Evolutionary conservation across 2,329 filamentous ascomycete species (phyloP), one percentile per base, ranked within the genome.

Genomic region (Cytospora paraplurivora): DNA sequence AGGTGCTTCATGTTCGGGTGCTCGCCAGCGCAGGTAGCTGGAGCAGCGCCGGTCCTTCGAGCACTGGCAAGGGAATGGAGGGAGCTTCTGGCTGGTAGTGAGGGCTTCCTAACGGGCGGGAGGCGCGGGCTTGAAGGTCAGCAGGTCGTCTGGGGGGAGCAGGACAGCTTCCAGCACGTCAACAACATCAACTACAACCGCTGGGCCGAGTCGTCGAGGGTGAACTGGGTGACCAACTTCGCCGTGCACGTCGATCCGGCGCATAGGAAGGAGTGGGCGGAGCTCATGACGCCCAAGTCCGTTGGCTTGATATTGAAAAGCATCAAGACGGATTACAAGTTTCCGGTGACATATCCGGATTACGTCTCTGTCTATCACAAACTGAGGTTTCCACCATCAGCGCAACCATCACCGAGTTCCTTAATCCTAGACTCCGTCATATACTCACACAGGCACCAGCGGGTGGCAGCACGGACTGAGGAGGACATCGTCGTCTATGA

Each of bases 181-280:
- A 97, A 96, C 74, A 96, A 96, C 70, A 88, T 93, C 67, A 86
- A 85, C 68, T 96, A 96, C 75, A 88, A 90, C 69, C 85, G 90
- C 66, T 96, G 91, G 74, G 92, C 92, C 41, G 93, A 97, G 74
- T 88, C 89, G 7, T 88, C 88, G 4, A 85, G 93, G 41, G 85
- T 94, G 37, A 91, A 93, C 71, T 96, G 91, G 89, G 82, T 88
- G 33, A 81, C 82, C 62, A 89, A 92, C 71, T 88, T 91, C 69
- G 89, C 86, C 5, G 76, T 81, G 2, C 77, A 85, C 65, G 78
- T 86, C 49, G 87, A 92, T 69, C 84, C 86, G 0, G 74, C 76
- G 35, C 82, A 93, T 67, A 79, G 80, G 62, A 74, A 79, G 50
- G 78, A 85, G 66, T 97, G 93, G 92, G 75, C 77, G 15, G 83